phyloP scores from a whole-genome alignment of 1,284 basidiomycete genomes.

The Sutorius eximius region DNA sequence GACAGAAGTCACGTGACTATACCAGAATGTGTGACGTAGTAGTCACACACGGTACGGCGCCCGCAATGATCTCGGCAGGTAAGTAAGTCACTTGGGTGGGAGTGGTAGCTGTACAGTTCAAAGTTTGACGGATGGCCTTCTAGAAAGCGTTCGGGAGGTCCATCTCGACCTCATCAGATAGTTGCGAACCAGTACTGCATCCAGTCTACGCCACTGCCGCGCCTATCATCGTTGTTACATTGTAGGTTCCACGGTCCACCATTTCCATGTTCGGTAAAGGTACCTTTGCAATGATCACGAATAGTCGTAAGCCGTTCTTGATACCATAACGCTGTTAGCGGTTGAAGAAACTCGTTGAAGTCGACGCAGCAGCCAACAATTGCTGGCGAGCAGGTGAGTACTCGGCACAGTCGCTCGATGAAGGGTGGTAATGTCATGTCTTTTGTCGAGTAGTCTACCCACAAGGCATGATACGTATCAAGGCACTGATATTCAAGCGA shows the following conservation, averaged over 20 bases:
- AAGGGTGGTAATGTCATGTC: neutral
- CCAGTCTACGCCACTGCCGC: neutral
- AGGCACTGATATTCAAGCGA: conserved; percentile 5
- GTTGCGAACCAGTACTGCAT: neutral
- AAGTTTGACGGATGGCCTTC: neutral
- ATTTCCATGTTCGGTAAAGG: neutral
- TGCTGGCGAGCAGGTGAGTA: neutral
- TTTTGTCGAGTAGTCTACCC: neutral
- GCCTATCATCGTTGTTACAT: neutral
- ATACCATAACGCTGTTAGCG: too few species aligned
- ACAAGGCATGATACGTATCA: conserved; percentile 1
- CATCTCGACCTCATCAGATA: neutral
- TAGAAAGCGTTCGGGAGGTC: neutral
- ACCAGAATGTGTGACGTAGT: neutral
- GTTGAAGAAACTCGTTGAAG: neutral
- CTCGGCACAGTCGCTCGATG: neutral
- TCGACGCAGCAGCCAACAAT: neutral
- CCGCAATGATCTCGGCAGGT: too few species aligned
- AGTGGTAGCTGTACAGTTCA: neutral
- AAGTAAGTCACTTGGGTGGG: neutral
- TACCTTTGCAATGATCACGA: neutral
- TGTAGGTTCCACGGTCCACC: neutral
- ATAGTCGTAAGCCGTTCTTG: neutral
- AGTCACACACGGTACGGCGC: neutral
- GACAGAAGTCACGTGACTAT: conserved; percentile 20